Conservation (phyloP, 352 stramenopile species). For the Phytophthora citricola region DNA sequence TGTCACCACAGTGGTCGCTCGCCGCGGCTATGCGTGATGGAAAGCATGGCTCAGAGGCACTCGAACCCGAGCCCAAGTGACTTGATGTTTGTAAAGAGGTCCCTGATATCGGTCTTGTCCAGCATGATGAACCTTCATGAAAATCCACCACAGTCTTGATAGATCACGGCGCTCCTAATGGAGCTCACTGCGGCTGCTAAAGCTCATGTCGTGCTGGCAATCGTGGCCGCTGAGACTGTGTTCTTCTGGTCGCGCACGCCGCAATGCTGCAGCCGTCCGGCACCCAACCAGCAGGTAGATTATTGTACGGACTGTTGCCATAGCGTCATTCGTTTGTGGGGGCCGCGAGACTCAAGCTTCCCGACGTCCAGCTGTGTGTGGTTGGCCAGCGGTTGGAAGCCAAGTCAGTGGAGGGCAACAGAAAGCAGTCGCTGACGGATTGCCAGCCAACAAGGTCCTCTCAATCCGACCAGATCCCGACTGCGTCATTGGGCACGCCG, state of each 20-base stretch:
- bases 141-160: constrained; percentile 27
- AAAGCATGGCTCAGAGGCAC: constrained; percentile 18
- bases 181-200: not conserved
- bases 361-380: constrained; percentile 27
- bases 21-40: constrained; percentile 24
- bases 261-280: not conserved
- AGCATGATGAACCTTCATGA: constrained; percentile 12
- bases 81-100: constrained; percentile 14
- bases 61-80: constrained; percentile 5
- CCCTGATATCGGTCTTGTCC: constrained; percentile 10
- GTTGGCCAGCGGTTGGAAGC: constrained; percentile 2
- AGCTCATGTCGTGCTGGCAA: not conserved
- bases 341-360: constrained; percentile 11
- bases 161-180: not conserved
- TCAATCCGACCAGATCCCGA: constrained; percentile 36
- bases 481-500: not conserved
- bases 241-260: constrained; percentile 15
- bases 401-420: constrained; percentile 6
- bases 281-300: constrained; percentile 29
- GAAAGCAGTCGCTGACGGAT: constrained; percentile 1
- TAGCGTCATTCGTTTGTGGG: constrained; percentile 7
- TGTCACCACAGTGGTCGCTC: constrained; percentile 35
- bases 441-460: not conserved
- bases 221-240: not conserved
- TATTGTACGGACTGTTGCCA: not conserved